Evolutionary conservation across 2,329 filamentous ascomycete species (phyloP).

Genomic region (Chrysoporthe puriensis): DNA sequence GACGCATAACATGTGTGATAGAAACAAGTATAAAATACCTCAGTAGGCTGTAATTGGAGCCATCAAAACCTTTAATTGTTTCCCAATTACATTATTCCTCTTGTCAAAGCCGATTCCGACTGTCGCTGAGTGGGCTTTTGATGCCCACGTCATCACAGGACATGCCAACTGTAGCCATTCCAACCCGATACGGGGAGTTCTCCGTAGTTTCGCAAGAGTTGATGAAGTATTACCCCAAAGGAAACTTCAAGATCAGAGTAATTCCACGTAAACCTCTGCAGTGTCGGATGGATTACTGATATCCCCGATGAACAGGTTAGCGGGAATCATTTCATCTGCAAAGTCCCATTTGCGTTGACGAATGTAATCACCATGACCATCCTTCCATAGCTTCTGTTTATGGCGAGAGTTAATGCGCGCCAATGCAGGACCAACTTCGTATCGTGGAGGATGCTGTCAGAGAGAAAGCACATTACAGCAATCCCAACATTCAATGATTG

Average conservation of each 20-base stretch:
- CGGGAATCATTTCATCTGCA: background rate
- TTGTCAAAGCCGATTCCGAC: too few relatives aligned
- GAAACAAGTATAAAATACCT: too few relatives aligned
- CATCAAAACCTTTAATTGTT: too few relatives aligned
- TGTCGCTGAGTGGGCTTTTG: background rate
- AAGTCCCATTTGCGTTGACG: background rate
- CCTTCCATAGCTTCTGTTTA: too few relatives aligned
- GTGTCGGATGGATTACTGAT: background rate
- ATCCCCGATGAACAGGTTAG: background rate
- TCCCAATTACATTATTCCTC: too few relatives aligned
- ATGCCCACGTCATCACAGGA: background rate
- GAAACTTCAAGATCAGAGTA: background rate
- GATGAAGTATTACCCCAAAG: background rate
- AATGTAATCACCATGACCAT: background rate
- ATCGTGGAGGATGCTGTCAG: background rate
- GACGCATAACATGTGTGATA: too few relatives aligned
- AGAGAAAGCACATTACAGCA: background rate
- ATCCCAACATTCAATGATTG: background rate
- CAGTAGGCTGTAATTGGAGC: too few relatives aligned
- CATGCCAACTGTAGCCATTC: conserved; percentile 1
- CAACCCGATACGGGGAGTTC: background rate
- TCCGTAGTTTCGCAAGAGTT: background rate
- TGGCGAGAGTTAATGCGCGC: too few relatives aligned
- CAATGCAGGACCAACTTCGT: background rate
- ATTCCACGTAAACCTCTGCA: background rate